Evolutionary conservation across 2,329 filamentous ascomycete genomes (phyloP), one percentile per base, ranked within the genome.

Genomic region (Cladophialophora exuberans): DNA sequence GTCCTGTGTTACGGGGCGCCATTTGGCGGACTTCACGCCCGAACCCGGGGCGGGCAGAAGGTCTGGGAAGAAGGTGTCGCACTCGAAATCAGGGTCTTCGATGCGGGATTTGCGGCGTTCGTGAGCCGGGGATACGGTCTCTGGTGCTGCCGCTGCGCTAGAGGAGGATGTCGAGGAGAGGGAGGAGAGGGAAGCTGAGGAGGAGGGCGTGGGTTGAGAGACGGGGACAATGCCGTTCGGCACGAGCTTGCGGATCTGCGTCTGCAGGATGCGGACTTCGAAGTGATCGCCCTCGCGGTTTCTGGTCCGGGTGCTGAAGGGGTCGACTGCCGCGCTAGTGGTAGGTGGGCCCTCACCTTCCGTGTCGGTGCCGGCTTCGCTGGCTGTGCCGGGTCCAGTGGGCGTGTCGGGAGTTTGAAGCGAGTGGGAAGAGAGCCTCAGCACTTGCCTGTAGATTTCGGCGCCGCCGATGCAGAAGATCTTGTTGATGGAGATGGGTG

Each of bases 381-480:
- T 49, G 28, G 30, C 45, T 4, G 30, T 23, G 25, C 50, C 50
- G n/a, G 26, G 36, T 11, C 28, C 38, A 4, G 30, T 47, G 23
- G 25, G 41, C 15, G 49, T 39, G 4, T 36, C 23, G 25, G 39
- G 26, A 9, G 39, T 50, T 15, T 41, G 36, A 1, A 18, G 17
- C 25, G n/a, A 30, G 20, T 38, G 26, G 18, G 50, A 52, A 5
- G 58, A 56, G 1, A 61, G 49, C 30, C 52, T 36, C 67, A 97
- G 76, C 11, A 90, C 86, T 18, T 85, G 81, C 33, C 76, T 77
- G 72, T 97, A 99, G 62, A 97, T 86, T 74, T 91, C 87, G 52
- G 85, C 88, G 3, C 94, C 94, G 20, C 94, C 94, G 65, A 99
- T 97, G 38, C 97, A 83, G 71, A 92, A 97, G 3, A 90, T 79